Evolutionary conservation across 768 basidiomycete species (phyloP).

Genomic region (Dictyophora rubrovolvata): DNA sequence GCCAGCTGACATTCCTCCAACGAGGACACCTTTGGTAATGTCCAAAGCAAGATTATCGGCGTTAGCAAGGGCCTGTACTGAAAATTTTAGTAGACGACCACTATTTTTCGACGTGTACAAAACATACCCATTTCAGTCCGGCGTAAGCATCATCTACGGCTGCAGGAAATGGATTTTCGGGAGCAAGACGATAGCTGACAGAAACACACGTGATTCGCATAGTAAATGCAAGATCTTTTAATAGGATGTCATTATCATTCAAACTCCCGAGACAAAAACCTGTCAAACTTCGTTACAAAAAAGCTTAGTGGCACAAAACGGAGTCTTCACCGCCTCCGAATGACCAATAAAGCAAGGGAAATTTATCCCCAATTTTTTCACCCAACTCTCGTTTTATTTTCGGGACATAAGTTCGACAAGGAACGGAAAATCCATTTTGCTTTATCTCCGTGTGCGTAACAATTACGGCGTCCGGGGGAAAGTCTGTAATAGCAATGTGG

Average conservation of each 20-base stretch:
- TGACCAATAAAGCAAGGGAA: neutral
- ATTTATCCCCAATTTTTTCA: too few species aligned
- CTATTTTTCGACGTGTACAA: too few species aligned
- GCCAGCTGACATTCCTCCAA: constrained; percentile 18
- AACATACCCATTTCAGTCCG: constrained; percentile 18
- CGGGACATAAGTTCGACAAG: too few species aligned
- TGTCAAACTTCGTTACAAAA: too few species aligned
- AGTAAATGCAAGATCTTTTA: constrained; percentile 12
- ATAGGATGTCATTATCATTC: constrained; percentile 14
- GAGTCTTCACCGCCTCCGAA: neutral
- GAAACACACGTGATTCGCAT: constrained; percentile 13
- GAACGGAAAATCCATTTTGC: too few species aligned
- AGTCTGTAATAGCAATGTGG: too few species aligned
- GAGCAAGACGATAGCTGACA: constrained; percentile 15
- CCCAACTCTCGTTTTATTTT: too few species aligned
- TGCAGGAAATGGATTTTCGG: constrained; percentile 18
- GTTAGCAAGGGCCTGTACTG: neutral
- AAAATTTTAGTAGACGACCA: neutral
- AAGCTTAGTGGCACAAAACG: too few species aligned
- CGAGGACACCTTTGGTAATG: constrained; percentile 15
- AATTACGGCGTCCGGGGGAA: too few species aligned
- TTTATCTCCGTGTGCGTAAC: too few species aligned
- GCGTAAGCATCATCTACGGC: constrained; percentile 15
- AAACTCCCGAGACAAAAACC: constrained; percentile 8
- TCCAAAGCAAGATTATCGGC: neutral